A percentile compares a stretch with the other conserved stretches of the same genome.
Conservation (phyloP, 1,284 basidiomycete genomes). For the Microstroma glucosiphilum region DNA sequence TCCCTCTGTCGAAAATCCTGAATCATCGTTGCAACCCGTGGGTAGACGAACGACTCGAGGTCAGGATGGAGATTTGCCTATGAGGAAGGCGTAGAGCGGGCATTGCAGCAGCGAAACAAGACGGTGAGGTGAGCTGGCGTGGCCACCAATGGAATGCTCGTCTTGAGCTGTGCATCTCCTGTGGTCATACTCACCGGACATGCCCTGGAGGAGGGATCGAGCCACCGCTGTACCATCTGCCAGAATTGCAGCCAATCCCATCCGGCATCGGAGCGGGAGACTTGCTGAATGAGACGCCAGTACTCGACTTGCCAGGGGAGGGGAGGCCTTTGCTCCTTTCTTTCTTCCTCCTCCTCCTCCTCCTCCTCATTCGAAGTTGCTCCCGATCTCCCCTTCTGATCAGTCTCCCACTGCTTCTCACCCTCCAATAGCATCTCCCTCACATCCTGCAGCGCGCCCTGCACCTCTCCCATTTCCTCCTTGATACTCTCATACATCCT, state of each 20-base stretch:
- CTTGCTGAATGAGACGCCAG: conserved; percentile 25
- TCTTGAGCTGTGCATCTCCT: too few species aligned
- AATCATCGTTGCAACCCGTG: neutral
- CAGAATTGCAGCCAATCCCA: conserved; percentile 48
- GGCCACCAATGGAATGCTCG: too few species aligned
- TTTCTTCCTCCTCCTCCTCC: neutral
- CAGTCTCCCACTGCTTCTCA: conserved; percentile 53
- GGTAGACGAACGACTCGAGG: neutral
- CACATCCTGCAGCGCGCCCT: conserved; percentile 54
- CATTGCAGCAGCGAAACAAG: too few species aligned
- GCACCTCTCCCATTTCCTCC: conserved; percentile 51
- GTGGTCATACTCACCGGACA: neutral
- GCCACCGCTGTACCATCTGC: conserved; percentile 34
- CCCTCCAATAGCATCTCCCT: conserved; percentile 48
- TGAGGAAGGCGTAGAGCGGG: too few species aligned
- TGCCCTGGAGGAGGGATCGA: conserved; percentile 4
- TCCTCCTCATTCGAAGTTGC: neutral
- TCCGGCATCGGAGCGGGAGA: conserved; percentile 36
- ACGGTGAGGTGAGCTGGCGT: too few species aligned
- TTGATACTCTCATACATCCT: conserved; percentile 53
- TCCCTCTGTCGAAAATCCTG: neutral
- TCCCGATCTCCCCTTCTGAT: conserved; percentile 52
- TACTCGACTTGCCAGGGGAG: conserved; percentile 32
- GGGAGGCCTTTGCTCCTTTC: neutral
- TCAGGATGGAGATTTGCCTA: conserved; percentile 1